Evolutionary conservation across 2,329 filamentous ascomycete genomes (phyloP).

Genomic region (Corinectria fuckeliana): DNA sequence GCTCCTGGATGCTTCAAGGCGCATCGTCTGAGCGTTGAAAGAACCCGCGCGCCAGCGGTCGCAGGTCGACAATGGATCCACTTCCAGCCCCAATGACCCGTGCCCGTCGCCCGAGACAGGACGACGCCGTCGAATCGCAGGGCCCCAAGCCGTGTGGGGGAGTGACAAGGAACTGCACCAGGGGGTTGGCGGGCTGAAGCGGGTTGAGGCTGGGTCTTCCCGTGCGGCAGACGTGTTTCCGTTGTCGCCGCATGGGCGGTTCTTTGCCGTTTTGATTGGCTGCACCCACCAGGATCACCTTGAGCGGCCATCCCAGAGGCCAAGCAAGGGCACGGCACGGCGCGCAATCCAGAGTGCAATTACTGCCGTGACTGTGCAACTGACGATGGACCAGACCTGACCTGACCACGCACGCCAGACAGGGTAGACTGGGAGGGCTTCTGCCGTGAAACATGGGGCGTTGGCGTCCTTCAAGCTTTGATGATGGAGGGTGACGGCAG

Average conservation of each 20-base stretch:
- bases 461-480: not conserved
- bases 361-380: constrained; percentile 7
- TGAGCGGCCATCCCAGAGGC: constrained; percentile 27
- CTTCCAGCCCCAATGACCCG: constrained; percentile 16
- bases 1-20: constrained; percentile 10
- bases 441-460: not conserved
- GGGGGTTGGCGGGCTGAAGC: constrained; percentile 28
- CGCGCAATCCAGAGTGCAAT: constrained; percentile 19
- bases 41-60: constrained; percentile 12
- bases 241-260: constrained; percentile 39
- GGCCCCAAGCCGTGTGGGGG: constrained; percentile 33
- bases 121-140: constrained; percentile 29
- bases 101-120: constrained; percentile 21
- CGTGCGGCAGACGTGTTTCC: constrained; percentile 39
- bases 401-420: constrained; percentile 6
- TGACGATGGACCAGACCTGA: constrained; percentile 9
- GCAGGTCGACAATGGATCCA: constrained; percentile 1
- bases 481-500: not conserved
- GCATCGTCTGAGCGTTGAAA: constrained; percentile 12
- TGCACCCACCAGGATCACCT: constrained; percentile 20
- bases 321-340: constrained; percentile 23
- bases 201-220: constrained; percentile 37
- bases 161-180: constrained; percentile 34
- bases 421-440: not conserved
- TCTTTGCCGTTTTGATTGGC: constrained; percentile 31